Evolutionary conservation across 2,329 filamentous ascomycete genomes (phyloP), one percentile per base, ranked within the genome.

Genomic region (Xylaria sp.): DNA sequence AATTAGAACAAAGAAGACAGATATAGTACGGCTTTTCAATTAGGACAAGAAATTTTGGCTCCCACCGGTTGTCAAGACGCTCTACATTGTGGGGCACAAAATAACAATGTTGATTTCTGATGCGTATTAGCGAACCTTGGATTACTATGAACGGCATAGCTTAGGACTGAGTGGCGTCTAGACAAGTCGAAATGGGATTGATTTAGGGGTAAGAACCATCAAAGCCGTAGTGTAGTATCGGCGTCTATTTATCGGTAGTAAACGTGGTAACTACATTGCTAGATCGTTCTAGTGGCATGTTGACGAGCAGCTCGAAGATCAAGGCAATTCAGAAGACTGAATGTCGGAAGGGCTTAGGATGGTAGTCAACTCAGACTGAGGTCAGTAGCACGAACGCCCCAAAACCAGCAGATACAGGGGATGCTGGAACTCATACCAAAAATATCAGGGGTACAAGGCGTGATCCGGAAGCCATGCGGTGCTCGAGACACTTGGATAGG

Each of bases 171-270:
- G 39, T 31, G 34, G 23, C 44, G 37, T 48, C 28, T 3, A 18
- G 25, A 20, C 34, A 39, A 15, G 20, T 13, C 39, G 0, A 20
- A 20, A n/a, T 15, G 39, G 60, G 20, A 3, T 20, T 20, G 54
- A 52, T 25, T 61, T 56, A 64, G 60, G 60, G 55, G 48, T 61
- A 64, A 55, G 54, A 61, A 48, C 67, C 65, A 62, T 46, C 39
- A n/a, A 10, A 39, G 34, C 34, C 18, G 13, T 51, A n/a, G 13
- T 31, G 65, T 63, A 34, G 66, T 34, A 65, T 50, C 41, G 62
- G 65, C 62, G 65, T 25, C 65, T 68, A 57, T 15, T 3, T 50
- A 28, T 57, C n/a, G 31, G 37, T 20, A 25, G 37, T 55, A 70
- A 54, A 46, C 68, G 68, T 61, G n/a, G 15, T 23, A 9, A 20